phyloP scores from a whole-genome alignment of 441 rosid species.

The Capsella rubella region DNA sequence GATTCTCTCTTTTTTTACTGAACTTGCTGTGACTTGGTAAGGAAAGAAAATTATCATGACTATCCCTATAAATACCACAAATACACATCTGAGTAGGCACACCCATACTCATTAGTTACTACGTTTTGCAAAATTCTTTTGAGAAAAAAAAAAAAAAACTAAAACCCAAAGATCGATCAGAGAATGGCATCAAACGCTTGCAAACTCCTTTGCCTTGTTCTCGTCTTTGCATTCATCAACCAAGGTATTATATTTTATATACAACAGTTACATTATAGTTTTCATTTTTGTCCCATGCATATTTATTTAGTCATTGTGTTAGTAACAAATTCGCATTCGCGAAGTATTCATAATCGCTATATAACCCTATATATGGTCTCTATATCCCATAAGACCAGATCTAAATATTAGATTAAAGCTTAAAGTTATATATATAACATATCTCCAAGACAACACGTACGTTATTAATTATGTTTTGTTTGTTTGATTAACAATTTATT shows the following conservation, averaged over 20 bases:
- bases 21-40: background rate
- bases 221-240: slow-evolving; percentile 13
- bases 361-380: no score
- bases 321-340: background rate
- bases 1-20: background rate
- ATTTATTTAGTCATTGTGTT: background rate
- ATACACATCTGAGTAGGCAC: background rate
- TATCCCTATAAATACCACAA: background rate
- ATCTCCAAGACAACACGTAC: background rate
- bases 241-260: slow-evolving; percentile 17
- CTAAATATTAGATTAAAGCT: background rate
- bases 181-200: slow-evolving; percentile 30
- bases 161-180: slow-evolving; percentile 2
- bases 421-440: background rate
- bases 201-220: slow-evolving; percentile 17
- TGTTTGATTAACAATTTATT: no score
- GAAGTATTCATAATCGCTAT: no score
- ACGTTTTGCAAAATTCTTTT: background rate
- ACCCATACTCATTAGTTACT: slow-evolving; percentile 6
- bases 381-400: no score
- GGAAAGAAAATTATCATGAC: background rate
- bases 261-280: background rate
- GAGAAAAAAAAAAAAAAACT: background rate
- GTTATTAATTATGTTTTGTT: no score
- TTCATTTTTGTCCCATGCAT: background rate